These are phyloP conservation scores for Eucalyptus melliodora DNA, from an alignment of 345 rosid species.

Conservation along the genomic window DNA sequence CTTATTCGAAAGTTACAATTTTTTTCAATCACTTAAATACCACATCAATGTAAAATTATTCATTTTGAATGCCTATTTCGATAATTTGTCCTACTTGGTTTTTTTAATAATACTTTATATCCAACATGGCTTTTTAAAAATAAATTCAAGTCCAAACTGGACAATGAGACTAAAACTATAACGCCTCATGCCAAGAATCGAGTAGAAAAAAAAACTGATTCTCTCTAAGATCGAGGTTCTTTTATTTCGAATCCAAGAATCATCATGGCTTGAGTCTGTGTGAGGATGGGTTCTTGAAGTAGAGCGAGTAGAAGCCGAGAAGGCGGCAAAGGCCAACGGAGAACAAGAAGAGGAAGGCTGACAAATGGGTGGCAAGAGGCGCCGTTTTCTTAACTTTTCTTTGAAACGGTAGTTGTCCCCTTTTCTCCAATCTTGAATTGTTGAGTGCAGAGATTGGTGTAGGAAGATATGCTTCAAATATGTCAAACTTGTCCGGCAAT, in stretches of 20 bases:
- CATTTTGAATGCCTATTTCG: background rate
- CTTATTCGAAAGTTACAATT: background rate
- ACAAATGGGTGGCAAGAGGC: conserved; percentile 21
- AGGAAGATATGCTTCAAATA: background rate
- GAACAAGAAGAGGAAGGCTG: conserved; percentile 26
- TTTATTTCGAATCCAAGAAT: conserved; percentile 23
- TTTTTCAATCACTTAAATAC: background rate
- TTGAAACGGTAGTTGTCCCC: background rate
- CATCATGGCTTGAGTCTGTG: conserved; percentile 31
- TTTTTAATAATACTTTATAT: background rate
- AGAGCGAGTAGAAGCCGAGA: conserved; percentile 28
- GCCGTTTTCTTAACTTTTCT: conserved; percentile 5
- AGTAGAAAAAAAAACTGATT: background rate
- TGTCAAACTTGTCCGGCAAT: background rate
- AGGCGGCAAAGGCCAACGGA: conserved; percentile 34
- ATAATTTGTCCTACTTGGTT: background rate
- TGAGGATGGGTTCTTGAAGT: conserved; percentile 31
- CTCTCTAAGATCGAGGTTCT: conserved; percentile 14
- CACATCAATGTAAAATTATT: background rate
- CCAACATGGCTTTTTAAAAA: background rate
- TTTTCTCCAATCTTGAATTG: background rate
- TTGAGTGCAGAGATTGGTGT: background rate
- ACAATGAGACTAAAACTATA: background rate
- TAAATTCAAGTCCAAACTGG: background rate
- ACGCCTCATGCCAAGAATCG: background rate